phyloP scores from a whole-genome alignment of 345 rosid genomes.

The Litchi chinensis region DNA sequence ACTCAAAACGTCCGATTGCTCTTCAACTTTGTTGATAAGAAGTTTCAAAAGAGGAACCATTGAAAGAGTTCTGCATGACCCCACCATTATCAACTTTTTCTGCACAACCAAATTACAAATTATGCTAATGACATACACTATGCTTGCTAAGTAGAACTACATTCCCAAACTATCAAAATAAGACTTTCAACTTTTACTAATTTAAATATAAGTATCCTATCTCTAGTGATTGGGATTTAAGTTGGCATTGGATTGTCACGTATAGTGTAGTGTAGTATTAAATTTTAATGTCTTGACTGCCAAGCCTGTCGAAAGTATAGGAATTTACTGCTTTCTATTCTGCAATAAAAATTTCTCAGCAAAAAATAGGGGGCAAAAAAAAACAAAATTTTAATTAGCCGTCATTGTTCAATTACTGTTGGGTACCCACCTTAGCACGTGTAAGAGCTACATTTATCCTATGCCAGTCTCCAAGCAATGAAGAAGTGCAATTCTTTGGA shows the following conservation, averaged over 20 bases:
- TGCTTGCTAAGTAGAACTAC: background rate
- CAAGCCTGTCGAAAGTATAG: background rate
- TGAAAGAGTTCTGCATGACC: conserved; percentile 77
- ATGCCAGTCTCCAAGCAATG: conserved; percentile 96
- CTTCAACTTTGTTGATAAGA: conserved; percentile 67
- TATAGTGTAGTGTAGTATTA: too few species aligned
- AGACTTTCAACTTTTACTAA: background rate
- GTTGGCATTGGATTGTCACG: background rate
- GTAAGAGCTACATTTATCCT: conserved; percentile 94
- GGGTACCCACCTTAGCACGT: conserved; percentile 72
- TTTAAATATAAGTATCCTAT: background rate
- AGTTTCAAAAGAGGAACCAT: conserved; percentile 81
- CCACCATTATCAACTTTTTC: conserved; percentile 96
- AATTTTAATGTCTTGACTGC: background rate
- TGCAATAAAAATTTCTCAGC: background rate
- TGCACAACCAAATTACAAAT: conserved; percentile 26
- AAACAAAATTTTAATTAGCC: background rate
- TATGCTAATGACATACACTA: background rate
- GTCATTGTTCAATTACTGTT: background rate
- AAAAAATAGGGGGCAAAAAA: background rate
- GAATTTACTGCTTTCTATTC: too few species aligned
- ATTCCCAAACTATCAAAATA: background rate
- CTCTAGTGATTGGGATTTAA: background rate
- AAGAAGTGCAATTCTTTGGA: conserved; percentile 55
- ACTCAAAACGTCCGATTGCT: conserved; percentile 66